A percentile compares a stretch with the other conserved stretches of the same genome.
Evolutionary conservation across 495 filamentous ascomycete species (phyloP).

Genomic region (Aspergillus diversus): DNA sequence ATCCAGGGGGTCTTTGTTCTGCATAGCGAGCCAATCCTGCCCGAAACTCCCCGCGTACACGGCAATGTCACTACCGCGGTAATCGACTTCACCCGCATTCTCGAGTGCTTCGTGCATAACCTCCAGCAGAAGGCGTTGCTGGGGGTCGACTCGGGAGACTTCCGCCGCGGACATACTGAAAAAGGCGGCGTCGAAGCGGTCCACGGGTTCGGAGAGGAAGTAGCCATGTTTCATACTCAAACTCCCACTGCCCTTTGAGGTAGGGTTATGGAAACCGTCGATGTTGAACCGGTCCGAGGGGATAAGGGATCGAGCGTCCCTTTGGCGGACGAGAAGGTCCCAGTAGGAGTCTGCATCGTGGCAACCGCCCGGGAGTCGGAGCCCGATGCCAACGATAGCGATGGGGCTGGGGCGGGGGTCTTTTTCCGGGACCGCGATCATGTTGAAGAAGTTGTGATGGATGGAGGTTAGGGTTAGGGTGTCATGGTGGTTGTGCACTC

Average conservation of each 20-base stretch:
- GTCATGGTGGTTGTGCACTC: too few relatives aligned
- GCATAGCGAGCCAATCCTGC: neutral
- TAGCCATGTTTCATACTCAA: neutral
- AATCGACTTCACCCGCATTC: neutral
- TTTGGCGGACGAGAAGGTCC: neutral
- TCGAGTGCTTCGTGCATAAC: neutral
- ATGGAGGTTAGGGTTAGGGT: neutral
- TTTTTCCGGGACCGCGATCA: neutral
- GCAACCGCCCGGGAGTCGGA: neutral
- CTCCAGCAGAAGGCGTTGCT: neutral
- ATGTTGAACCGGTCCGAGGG: neutral
- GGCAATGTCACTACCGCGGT: neutral
- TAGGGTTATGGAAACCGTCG: too few relatives aligned
- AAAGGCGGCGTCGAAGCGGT: neutral
- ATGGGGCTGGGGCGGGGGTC: neutral
- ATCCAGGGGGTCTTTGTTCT: neutral
- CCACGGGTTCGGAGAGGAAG: neutral
- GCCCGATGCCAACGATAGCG: neutral
- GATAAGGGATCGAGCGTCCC: neutral
- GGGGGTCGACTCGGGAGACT: neutral
- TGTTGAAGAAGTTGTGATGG: neutral
- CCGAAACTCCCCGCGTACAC: neutral
- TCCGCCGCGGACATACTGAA: neutral
- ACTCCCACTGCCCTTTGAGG: neutral
- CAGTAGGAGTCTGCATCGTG: constrained; percentile 1